phyloP scores from a whole-genome alignment of 306 rosid genomes.

The Ziziphus jujuba region DNA sequence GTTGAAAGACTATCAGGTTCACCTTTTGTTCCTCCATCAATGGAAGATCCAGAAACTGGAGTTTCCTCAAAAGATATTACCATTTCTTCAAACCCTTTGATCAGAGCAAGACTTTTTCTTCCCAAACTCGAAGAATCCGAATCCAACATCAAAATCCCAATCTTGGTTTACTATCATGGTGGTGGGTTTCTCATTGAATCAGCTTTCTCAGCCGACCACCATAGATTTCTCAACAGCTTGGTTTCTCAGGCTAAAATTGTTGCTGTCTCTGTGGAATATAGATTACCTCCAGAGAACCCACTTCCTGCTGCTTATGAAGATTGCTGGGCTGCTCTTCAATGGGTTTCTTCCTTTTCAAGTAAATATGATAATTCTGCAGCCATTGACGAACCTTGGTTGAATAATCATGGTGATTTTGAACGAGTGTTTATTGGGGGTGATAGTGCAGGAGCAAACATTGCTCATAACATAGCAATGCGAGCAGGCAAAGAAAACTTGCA shows the following conservation, averaged over 20 bases:
- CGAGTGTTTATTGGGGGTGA: slow-evolving; percentile 46
- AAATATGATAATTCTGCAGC: not conserved
- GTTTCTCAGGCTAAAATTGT: slow-evolving; percentile 41
- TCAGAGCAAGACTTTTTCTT: slow-evolving; percentile 47
- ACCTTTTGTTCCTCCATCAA: slow-evolving; percentile 35
- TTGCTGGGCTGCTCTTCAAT: slow-evolving; percentile 42
- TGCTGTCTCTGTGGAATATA: slow-evolving; percentile 55
- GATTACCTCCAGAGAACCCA: slow-evolving; percentile 43
- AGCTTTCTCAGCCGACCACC: slow-evolving; percentile 49
- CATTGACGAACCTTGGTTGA: slow-evolving; percentile 43
- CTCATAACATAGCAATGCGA: slow-evolving; percentile 42
- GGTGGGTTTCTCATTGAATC: slow-evolving; percentile 45
- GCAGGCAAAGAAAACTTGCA: slow-evolving; percentile 44
- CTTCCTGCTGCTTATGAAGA: slow-evolving; percentile 49
- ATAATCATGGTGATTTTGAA: slow-evolving; percentile 27
- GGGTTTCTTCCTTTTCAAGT: slow-evolving; percentile 33
- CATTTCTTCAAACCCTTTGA: slow-evolving; percentile 39
- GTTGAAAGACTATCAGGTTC: slow-evolving; percentile 43
- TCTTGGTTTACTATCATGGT: slow-evolving; percentile 57
- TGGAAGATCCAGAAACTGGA: slow-evolving; percentile 35
- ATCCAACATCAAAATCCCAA: slow-evolving; percentile 29
- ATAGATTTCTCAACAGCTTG: slow-evolving; percentile 40
- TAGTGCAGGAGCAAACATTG: slow-evolving; percentile 48
- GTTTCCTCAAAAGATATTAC: slow-evolving; percentile 51
- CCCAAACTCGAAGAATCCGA: slow-evolving; percentile 21